These are phyloP conservation scores for Nakazawaea molendinolei DNA, from an alignment of 805 yeast species.

Conservation along the genomic window DNA sequence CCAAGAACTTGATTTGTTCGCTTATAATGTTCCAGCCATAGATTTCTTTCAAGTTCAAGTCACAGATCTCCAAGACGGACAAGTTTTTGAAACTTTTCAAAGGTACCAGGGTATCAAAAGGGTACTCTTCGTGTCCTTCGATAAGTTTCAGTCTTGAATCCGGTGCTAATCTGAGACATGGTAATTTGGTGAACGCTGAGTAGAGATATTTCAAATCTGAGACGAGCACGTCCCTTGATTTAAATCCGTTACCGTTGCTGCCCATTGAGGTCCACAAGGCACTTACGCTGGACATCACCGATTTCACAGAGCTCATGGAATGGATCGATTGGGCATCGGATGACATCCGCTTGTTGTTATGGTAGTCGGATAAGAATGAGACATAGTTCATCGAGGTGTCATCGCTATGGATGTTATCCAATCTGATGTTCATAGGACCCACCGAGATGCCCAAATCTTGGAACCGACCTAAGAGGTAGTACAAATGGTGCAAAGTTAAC, in stretches of 20 bases:
- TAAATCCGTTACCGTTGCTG: slow-evolving; percentile 27
- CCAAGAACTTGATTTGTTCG: slow-evolving; percentile 47
- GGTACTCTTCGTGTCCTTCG: slow-evolving; percentile 60
- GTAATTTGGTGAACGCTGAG: slow-evolving; percentile 58
- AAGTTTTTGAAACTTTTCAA: slow-evolving; percentile 54
- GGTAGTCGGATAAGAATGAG: slow-evolving; percentile 54
- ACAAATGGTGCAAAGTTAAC: slow-evolving; percentile 57
- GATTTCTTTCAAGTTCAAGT: slow-evolving; percentile 56
- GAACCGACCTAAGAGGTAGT: slow-evolving; percentile 52
- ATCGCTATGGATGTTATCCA: slow-evolving; percentile 50
- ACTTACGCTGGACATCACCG: slow-evolving; percentile 40
- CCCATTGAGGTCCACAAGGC: slow-evolving; percentile 32
- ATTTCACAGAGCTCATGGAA: slow-evolving; percentile 52
- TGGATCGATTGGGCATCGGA: slow-evolving; percentile 42
- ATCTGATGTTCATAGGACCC: slow-evolving; percentile 56
- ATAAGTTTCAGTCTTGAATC: slow-evolving; percentile 52
- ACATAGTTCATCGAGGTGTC: slow-evolving; percentile 43
- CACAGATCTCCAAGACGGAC: slow-evolving; percentile 53
- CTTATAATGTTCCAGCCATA: slow-evolving; percentile 59
- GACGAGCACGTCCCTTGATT: slow-evolving; percentile 32
- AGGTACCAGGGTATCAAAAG: slow-evolving; percentile 66
- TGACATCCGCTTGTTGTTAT: slow-evolving; percentile 20
- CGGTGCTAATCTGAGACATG: slow-evolving; percentile 55
- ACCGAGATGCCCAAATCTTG: slow-evolving; percentile 40
- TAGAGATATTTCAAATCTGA: slow-evolving; percentile 47